phyloP scores from a whole-genome alignment of 202 grass and related monocot genomes.

The Cymbopogon flexuosus region DNA sequence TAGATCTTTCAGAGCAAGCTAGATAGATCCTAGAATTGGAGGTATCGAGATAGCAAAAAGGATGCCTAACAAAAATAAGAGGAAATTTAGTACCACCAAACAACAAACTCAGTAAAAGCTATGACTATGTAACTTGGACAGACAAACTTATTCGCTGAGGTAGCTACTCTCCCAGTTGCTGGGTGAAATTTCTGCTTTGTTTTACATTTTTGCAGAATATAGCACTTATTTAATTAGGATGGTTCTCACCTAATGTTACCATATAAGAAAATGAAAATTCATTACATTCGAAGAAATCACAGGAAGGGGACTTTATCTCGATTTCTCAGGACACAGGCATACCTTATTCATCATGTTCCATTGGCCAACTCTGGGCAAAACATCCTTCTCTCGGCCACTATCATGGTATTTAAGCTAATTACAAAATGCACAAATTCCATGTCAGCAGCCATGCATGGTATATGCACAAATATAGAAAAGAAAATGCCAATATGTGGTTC shows the following conservation, averaged over 20 bases:
- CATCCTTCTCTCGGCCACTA: slow-evolving; percentile 90
- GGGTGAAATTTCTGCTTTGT: not conserved
- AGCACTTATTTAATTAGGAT: not conserved
- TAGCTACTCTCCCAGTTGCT: not conserved
- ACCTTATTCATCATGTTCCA: slow-evolving; percentile 99
- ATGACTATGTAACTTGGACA: not conserved
- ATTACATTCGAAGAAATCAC: not conserved
- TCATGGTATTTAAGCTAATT: slow-evolving; percentile 93
- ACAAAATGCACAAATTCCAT: slow-evolving; percentile 2
- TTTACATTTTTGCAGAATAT: not conserved
- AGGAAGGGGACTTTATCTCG: not conserved
- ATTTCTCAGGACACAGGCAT: slow-evolving; percentile 1
- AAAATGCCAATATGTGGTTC: not conserved
- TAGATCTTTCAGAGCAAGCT: not conserved
- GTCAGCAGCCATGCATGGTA: slow-evolving; percentile 2
- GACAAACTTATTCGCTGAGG: not conserved
- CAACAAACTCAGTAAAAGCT: not conserved
- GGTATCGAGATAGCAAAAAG: not conserved
- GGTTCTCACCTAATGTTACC: not conserved
- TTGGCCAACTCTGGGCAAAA: slow-evolving; percentile 80
- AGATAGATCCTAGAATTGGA: not conserved
- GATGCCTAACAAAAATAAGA: not conserved
- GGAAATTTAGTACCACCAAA: not conserved
- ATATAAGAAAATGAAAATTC: not conserved
- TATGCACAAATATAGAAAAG: slow-evolving; percentile 11